phyloP scores from a whole-genome alignment of 2,329 filamentous ascomycete species.

The Claviceps africana region DNA sequence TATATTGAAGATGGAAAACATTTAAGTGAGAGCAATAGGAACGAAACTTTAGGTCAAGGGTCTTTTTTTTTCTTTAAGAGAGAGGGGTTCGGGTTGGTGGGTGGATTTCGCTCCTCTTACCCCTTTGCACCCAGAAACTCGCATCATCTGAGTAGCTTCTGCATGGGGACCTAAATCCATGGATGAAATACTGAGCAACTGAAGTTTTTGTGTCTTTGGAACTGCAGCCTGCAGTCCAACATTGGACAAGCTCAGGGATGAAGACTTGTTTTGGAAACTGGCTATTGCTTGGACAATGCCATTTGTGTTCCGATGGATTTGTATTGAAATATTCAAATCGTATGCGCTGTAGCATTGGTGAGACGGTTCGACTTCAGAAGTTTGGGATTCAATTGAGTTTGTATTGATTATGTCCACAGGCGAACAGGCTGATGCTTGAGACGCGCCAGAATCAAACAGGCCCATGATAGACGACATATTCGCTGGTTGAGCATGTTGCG shows the following conservation, averaged over 20 bases:
- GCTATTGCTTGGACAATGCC: constrained; percentile 69
- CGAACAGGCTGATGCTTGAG: constrained; percentile 25
- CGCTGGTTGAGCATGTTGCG: constrained; percentile 37
- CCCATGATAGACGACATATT: constrained; percentile 74
- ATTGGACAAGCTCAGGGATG: constrained; percentile 49
- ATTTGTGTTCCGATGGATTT: constrained; percentile 70
- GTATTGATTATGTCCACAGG: constrained; percentile 37
- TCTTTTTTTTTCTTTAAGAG: neutral
- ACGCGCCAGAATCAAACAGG: constrained; percentile 49
- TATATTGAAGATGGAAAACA: neutral
- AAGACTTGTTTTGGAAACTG: constrained; percentile 66
- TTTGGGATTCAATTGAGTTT: constrained; percentile 28
- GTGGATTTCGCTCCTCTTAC: constrained; percentile 46
- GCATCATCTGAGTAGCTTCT: constrained; percentile 84
- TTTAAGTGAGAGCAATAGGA: neutral
- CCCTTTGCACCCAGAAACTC: constrained; percentile 69
- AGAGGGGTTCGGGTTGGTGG: neutral
- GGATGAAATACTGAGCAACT: constrained; percentile 79
- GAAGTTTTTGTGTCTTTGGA: constrained; percentile 88
- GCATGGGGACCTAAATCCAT: constrained; percentile 60
- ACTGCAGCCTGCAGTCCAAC: constrained; percentile 89
- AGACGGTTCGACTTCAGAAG: constrained; percentile 32
- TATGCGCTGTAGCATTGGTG: constrained; percentile 78
- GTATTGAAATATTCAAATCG: constrained; percentile 65
- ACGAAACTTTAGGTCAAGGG: neutral